A percentile compares a stretch with the other conserved stretches of the same genome.
Conservation (phyloP, 139 green algal species). For the Ettlia oleoabundans region DNA sequence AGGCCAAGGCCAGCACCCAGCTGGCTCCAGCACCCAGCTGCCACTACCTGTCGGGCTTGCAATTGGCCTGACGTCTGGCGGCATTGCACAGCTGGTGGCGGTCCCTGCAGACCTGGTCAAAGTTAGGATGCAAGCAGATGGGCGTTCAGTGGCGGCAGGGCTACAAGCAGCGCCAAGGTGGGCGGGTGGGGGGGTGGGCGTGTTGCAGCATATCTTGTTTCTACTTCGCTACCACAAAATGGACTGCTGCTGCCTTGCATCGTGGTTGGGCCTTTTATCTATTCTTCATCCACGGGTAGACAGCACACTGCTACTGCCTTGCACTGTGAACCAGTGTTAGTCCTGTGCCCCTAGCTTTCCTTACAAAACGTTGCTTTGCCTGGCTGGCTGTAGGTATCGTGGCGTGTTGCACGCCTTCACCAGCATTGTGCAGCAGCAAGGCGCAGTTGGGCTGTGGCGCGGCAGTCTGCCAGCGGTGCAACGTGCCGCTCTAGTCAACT, state of each 20-base stretch:
- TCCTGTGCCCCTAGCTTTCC: background rate
- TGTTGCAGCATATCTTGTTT: background rate
- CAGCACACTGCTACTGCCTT: too few relatives aligned
- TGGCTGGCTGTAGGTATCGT: background rate
- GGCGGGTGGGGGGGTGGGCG: background rate
- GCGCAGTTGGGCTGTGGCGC: constrained; percentile 64
- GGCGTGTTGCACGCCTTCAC: constrained; percentile 24
- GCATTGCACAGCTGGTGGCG: constrained; percentile 66
- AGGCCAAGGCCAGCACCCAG: too few relatives aligned
- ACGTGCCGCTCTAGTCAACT: constrained; percentile 74
- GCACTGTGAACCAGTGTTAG: background rate
- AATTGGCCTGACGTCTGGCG: constrained; percentile 59
- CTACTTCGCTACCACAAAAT: background rate
- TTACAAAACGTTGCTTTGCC: background rate
- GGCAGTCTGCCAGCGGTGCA: constrained; percentile 68
- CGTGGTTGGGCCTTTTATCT: background rate
- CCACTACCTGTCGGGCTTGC: constrained; percentile 32
- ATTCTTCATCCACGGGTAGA: too few relatives aligned
- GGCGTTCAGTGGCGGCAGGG: constrained; percentile 53
- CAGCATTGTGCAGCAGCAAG: constrained; percentile 44
- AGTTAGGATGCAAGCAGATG: constrained; percentile 60
- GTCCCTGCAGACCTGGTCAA: constrained; percentile 76
- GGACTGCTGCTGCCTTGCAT: background rate
- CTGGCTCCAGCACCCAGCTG: background rate
- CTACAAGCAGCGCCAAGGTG: constrained; percentile 42